Evolutionary conservation across 1,284 basidiomycete species (phyloP).

Genomic region (Fistulina hepatica): DNA sequence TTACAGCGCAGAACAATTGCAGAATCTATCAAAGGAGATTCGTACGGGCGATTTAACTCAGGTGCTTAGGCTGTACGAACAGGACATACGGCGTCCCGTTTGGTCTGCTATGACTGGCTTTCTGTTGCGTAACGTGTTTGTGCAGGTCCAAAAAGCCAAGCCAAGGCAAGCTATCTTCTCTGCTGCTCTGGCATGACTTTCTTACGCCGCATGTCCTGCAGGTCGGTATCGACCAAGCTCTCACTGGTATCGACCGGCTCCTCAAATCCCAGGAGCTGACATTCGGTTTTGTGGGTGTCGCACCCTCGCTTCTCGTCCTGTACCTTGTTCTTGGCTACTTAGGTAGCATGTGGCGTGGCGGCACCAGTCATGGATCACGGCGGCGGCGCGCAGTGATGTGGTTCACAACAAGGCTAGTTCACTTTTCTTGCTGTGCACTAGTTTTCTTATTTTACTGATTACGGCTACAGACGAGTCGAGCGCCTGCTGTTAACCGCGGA

Average conservation of each 20-base stretch:
- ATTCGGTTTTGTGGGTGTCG: conserved; percentile 95
- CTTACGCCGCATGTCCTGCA: conserved; percentile 22
- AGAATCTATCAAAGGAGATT: conserved; percentile 55
- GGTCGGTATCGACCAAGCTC: conserved; percentile 86
- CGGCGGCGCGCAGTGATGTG: conserved; percentile 39
- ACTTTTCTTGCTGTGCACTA: no score
- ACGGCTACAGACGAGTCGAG: conserved; percentile 60
- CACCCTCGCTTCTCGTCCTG: conserved; percentile 77
- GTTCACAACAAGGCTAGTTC: conserved; percentile 50
- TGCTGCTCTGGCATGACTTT: conserved; percentile 4
- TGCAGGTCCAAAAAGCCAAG: conserved; percentile 95
- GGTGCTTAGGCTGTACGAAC: conserved; percentile 84
- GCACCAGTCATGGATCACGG: conserved; percentile 40
- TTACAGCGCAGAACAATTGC: conserved; percentile 52
- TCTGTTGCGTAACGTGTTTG: conserved; percentile 77
- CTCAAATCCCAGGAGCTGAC: conserved; percentile 93
- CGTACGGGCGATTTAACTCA: conserved; percentile 79
- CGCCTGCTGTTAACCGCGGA: conserved; percentile 49
- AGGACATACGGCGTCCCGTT: conserved; percentile 81
- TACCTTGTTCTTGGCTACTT: conserved; percentile 55
- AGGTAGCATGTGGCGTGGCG: conserved; percentile 35
- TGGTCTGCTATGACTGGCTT: conserved; percentile 75
- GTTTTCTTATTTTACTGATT: no score
- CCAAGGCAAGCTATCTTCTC: conserved; percentile 52
- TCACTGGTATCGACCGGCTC: conserved; percentile 83